phyloP scores from a whole-genome alignment of 2,329 filamentous ascomycete species.

The Nothomitra cinnamomea region DNA sequence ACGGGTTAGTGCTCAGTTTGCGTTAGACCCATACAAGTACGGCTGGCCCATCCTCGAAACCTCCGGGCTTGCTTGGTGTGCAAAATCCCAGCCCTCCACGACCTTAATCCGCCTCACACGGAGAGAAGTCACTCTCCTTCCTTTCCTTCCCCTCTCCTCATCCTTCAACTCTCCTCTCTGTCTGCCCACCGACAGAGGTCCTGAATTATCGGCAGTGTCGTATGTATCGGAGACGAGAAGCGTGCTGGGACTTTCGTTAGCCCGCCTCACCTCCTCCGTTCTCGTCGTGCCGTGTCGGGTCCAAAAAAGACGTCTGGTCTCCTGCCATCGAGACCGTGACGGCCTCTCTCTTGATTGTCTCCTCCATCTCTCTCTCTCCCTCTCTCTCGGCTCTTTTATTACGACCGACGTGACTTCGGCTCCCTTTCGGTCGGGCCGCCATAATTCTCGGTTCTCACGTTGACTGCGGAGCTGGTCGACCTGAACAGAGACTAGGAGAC shows the following conservation, averaged over 20 bases:
- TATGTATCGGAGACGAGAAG: constrained; percentile 3
- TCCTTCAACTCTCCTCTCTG: constrained; percentile 2
- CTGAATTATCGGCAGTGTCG: constrained; percentile 2
- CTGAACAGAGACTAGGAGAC: neutral
- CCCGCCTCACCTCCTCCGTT: constrained; percentile 1
- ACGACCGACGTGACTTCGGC: neutral
- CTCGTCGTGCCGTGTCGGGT: constrained; percentile 1
- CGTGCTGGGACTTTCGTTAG: constrained; percentile 4
- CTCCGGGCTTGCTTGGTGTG: neutral
- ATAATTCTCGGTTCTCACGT: constrained; percentile 4
- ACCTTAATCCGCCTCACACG: neutral
- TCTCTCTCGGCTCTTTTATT: neutral
- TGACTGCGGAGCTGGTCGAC: constrained; percentile 5
- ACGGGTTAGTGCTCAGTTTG: constrained; percentile 3
- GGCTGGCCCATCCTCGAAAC: neutral
- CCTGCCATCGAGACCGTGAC: constrained; percentile 2
- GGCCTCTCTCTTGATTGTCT: constrained; percentile 1
- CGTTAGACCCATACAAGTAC: constrained; percentile 3
- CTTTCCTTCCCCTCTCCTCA: constrained; percentile 2
- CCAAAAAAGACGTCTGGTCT: constrained; percentile 3
- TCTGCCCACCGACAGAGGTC: constrained; percentile 5
- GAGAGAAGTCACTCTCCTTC: constrained; percentile 1
- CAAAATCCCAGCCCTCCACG: neutral
- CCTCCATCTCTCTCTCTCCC: neutral
- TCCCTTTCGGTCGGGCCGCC: neutral